These are phyloP conservation scores for Aspergillus sclerotioniger DNA, from an alignment of 495 filamentous ascomycete species.

Conservation along the genomic window DNA sequence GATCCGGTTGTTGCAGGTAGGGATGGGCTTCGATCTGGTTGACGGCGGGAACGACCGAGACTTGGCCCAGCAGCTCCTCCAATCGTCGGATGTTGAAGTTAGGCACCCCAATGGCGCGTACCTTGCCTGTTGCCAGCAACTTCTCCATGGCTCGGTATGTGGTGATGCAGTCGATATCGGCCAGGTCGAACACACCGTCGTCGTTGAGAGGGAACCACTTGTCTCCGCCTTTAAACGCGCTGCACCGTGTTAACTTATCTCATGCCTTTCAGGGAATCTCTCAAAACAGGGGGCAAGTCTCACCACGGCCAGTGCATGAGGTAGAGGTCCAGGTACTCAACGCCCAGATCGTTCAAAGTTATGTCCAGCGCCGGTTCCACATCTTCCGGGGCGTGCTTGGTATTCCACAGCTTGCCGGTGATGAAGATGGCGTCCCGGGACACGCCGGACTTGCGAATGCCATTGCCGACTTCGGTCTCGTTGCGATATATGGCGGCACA, in stretches of 20 bases:
- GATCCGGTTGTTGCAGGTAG: slow-evolving; percentile 55
- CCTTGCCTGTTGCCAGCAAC: slow-evolving; percentile 54
- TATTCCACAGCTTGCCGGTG: slow-evolving; percentile 65
- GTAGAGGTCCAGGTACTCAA: slow-evolving; percentile 70
- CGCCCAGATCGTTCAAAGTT: slow-evolving; percentile 55
- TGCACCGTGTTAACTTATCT: slow-evolving; percentile 2
- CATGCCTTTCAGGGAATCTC: neutral
- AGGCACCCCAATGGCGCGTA: slow-evolving; percentile 58
- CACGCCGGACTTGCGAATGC: slow-evolving; percentile 56
- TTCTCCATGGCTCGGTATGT: slow-evolving; percentile 67
- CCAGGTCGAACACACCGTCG: slow-evolving; percentile 28
- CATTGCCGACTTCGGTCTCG: slow-evolving; percentile 62
- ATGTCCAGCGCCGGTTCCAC: slow-evolving; percentile 48
- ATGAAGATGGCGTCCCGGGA: slow-evolving; percentile 67
- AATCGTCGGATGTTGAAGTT: slow-evolving; percentile 53
- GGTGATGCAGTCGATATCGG: slow-evolving; percentile 49
- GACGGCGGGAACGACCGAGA: slow-evolving; percentile 46
- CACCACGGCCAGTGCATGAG: slow-evolving; percentile 64
- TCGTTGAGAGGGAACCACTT: slow-evolving; percentile 45
- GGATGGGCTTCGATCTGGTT: slow-evolving; percentile 65
- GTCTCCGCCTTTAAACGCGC: slow-evolving; percentile 26
- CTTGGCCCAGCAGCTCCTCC: slow-evolving; percentile 36
- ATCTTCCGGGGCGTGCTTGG: slow-evolving; percentile 28
- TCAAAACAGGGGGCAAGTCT: neutral
- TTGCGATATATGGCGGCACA: slow-evolving; percentile 70